These are phyloP conservation scores for Trichoderma atroviride DNA, from an alignment of 2,329 filamentous ascomycete species.

Conservation along the genomic window DNA sequence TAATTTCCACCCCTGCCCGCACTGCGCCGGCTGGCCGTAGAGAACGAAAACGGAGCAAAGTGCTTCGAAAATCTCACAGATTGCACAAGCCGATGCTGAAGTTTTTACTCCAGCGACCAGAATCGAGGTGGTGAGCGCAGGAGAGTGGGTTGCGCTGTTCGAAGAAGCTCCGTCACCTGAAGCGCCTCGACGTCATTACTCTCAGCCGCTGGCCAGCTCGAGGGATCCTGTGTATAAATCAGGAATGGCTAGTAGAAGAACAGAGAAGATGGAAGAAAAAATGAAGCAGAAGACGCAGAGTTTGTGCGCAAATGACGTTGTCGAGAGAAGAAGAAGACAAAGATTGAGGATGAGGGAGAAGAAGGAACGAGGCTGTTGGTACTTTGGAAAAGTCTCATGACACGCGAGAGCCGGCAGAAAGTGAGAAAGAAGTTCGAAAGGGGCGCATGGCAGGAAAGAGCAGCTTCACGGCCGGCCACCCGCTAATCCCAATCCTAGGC, in stretches of 20 bases:
- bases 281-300: background rate
- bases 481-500: background rate
- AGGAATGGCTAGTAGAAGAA: background rate
- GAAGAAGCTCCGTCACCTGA: constrained; percentile 17
- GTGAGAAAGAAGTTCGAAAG: constrained; percentile 20
- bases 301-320: background rate
- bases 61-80: background rate
- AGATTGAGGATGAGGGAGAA: background rate
- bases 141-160: constrained; percentile 4
- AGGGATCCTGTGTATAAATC: background rate
- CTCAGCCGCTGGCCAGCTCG: constrained; percentile 2
- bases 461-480: constrained; percentile 7
- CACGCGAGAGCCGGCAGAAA: constrained; percentile 4
- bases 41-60: background rate
- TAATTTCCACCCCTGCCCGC: constrained; percentile 13
- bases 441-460: constrained; percentile 20
- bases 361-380: constrained; percentile 14
- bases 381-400: constrained; percentile 9
- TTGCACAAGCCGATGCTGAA: background rate
- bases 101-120: background rate
- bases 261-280: background rate
- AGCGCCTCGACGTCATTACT: constrained; percentile 18
- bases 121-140: background rate
- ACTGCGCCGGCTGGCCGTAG: background rate
- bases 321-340: background rate